Conservation (phyloP, 371 early-diverging fungal species). For the Apophysomyces sp. region DNA sequence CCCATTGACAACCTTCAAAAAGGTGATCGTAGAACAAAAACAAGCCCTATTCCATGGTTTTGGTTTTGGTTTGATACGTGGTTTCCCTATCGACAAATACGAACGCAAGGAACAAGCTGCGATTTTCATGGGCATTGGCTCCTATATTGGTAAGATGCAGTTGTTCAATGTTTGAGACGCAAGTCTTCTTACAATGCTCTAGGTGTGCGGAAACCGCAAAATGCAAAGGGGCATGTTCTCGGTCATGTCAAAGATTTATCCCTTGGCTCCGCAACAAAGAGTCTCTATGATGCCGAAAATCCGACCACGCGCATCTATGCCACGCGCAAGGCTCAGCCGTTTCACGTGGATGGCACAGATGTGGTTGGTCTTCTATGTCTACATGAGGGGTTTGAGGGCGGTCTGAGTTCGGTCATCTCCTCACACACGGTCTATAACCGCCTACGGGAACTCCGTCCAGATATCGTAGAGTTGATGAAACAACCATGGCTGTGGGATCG, state of each 20-base stretch:
- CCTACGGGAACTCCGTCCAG: conserved; percentile 33
- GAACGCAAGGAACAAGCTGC: conserved; percentile 36
- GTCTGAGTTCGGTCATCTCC: conserved; percentile 38
- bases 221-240: conserved; percentile 41
- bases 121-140: conserved; percentile 46
- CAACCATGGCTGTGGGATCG: conserved; percentile 48
- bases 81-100: conserved; percentile 36
- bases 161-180: background rate
- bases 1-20: conserved; percentile 29
- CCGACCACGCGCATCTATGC: conserved; percentile 50
- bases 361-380: conserved; percentile 39
- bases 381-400: conserved; percentile 33
- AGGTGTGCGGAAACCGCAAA: conserved; percentile 34
- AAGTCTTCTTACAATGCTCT: background rate
- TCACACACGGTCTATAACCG: conserved; percentile 48
- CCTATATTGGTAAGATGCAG: conserved; percentile 30
- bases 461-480: conserved; percentile 43
- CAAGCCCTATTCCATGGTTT: conserved; percentile 30
- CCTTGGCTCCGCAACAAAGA: conserved; percentile 37
- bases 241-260: conserved; percentile 48
- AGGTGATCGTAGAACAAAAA: conserved; percentile 24
- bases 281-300: conserved; percentile 31
- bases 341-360: conserved; percentile 49
- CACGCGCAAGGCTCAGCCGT: conserved; percentile 47
- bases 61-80: conserved; percentile 40